Conservation (phyloP, 140 eudicot genomes). For the Bidens hawaiensis region DNA sequence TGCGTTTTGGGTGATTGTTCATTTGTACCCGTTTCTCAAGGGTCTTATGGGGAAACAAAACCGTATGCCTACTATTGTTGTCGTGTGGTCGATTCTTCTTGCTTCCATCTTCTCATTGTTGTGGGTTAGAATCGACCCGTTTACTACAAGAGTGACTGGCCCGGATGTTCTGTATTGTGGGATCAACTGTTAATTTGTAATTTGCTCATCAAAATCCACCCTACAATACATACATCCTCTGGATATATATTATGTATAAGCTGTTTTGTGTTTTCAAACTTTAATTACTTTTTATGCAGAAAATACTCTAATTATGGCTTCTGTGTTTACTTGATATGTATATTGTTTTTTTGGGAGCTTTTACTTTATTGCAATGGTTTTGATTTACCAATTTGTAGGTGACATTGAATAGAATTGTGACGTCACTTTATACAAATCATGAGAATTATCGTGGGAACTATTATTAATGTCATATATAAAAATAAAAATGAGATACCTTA, state of each 20-base stretch:
- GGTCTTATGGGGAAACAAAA: slow-evolving; percentile 85
- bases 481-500: too few species aligned
- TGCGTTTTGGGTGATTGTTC: slow-evolving; percentile 87
- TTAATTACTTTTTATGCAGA: slow-evolving; percentile 1
- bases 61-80: slow-evolving; percentile 67
- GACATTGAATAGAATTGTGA: too few species aligned
- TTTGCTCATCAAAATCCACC: background rate
- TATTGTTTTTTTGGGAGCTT: background rate
- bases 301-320: background rate
- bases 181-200: slow-evolving; percentile 48
- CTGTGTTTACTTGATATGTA: background rate
- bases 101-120: slow-evolving; percentile 77
- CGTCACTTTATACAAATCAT: too few species aligned
- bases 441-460: too few species aligned
- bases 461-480: too few species aligned
- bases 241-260: background rate
- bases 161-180: slow-evolving; percentile 65
- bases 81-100: slow-evolving; percentile 75
- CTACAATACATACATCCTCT: background rate
- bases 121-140: slow-evolving; percentile 80
- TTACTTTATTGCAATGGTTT: too few species aligned
- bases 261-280: background rate
- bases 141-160: slow-evolving; percentile 60
- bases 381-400: too few species aligned
- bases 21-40: slow-evolving; percentile 83